Evolutionary conservation across 208 protist genomes (phyloP), one percentile per base, ranked within the genome.

Genomic region (Crithidia brevicula): DNA sequence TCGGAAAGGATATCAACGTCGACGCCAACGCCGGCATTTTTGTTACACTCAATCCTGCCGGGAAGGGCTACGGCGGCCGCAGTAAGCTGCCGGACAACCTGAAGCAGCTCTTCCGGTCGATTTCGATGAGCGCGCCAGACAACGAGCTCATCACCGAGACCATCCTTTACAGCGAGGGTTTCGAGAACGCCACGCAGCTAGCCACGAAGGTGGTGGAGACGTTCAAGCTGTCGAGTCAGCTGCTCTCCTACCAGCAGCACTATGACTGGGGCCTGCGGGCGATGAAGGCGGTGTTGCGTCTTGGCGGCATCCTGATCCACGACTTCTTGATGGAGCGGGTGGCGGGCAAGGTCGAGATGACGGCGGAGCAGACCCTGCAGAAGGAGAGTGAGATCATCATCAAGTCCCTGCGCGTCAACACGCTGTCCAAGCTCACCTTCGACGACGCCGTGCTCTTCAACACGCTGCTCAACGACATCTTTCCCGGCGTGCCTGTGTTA

Each of bases 231-330:
- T 89, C 81, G 22, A 89, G 88, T 61, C 95, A 99, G 79, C 86
- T 99, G 6, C 85, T 99, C 13, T 98, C 97, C 8, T 76, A 85
- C 45, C 97, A 99, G 82, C 95, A 98, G 72, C 98, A 99, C 82
- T 99, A 99, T 78, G 98, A 99, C 77, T 99, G 98, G 98, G 98
- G 98, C 22, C 87, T 99, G 54, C 96, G 98, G 59, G 87, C 98
- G 4, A 94, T 99, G 80, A 99, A 99, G 84, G 93, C 98, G 46
- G 91, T 99, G 18, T 81, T 99, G 65, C 88, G 87, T 16, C 79
- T 98, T 16, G 95, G 89, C 56, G 98, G 97, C 36, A 81, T 89
- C 47, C 88, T 98, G 34, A 90, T 98, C 49, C 78, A 91, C 71
- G 69, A 81, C 67, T 96, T 97, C 73, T 74, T 95, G 30, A 93